phyloP scores from a whole-genome alignment of 176 grass and related monocot species.

The Phyllostachys edulis region DNA sequence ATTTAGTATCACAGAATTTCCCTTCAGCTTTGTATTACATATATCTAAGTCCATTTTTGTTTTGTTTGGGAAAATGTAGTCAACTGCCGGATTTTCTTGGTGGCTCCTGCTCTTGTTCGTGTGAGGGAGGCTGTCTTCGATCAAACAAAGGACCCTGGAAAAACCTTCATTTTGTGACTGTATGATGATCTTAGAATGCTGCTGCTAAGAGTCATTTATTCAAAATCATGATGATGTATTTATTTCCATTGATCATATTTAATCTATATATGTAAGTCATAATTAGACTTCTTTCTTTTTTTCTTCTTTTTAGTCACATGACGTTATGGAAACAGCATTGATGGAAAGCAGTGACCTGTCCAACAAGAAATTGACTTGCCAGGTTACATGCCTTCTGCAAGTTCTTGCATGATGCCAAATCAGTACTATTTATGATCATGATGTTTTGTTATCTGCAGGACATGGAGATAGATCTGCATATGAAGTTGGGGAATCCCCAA shows the following conservation, averaged over 20 bases:
- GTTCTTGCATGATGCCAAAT: background rate
- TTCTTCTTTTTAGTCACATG: background rate
- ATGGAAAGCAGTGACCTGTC: background rate
- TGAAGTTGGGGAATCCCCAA: background rate
- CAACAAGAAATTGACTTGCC: background rate
- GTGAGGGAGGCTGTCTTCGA: constrained; percentile 45
- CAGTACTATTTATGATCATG: background rate
- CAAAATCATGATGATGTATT: background rate
- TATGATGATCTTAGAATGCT: constrained; percentile 7
- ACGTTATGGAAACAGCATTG: background rate
- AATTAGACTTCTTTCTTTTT: background rate
- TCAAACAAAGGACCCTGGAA: constrained; percentile 64
- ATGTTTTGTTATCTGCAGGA: background rate
- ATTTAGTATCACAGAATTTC: too few relatives aligned
- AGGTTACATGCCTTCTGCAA: background rate
- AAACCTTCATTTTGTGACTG: constrained; percentile 24
- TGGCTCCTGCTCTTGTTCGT: constrained; percentile 41
- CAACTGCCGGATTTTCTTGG: constrained; percentile 54
- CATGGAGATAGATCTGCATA: background rate
- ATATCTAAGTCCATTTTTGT: background rate
- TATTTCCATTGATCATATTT: background rate
- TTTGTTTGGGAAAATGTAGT: constrained; percentile 35
- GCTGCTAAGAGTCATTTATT: background rate
- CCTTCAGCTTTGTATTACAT: background rate
- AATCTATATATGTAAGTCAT: background rate